Percentiles rank a stretch among this genome's conserved stretches.
Evolutionary conservation across 495 filamentous ascomycete genomes (phyloP).

Genomic region (Aspergillus conjunctus): DNA sequence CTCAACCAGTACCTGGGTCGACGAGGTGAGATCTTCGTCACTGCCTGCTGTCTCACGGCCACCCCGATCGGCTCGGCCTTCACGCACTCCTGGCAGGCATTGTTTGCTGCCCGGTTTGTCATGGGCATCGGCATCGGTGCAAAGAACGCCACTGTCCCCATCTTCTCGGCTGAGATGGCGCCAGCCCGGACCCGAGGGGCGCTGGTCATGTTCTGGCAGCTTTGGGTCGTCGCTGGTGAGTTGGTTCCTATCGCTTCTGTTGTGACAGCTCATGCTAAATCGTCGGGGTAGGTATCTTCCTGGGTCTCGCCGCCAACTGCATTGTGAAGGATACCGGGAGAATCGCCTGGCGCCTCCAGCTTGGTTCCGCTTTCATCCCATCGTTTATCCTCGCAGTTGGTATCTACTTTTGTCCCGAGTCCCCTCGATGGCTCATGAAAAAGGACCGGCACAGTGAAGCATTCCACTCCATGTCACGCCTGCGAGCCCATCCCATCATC

Average conservation of each 20-base stretch:
- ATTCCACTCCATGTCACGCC: slow-evolving; percentile 55
- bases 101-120: slow-evolving; percentile 57
- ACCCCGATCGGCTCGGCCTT: slow-evolving; percentile 55
- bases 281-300: slow-evolving; percentile 56
- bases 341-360: slow-evolving; percentile 66
- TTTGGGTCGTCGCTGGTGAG: slow-evolving; percentile 41
- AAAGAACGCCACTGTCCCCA: slow-evolving; percentile 63
- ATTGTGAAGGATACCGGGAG: slow-evolving; percentile 56
- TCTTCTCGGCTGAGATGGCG: slow-evolving; percentile 64
- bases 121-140: slow-evolving; percentile 65
- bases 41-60: slow-evolving; percentile 52
- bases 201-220: slow-evolving; percentile 69
- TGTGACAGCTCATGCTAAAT: slow-evolving; percentile 22
- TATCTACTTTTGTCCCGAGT: slow-evolving; percentile 67
- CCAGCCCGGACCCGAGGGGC: slow-evolving; percentile 64
- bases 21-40: slow-evolving; percentile 59
- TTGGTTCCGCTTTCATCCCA: slow-evolving; percentile 68
- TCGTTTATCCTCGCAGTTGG: slow-evolving; percentile 61
- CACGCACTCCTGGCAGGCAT: slow-evolving; percentile 54
- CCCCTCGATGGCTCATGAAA: slow-evolving; percentile 68
- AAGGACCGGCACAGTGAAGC: slow-evolving; percentile 53
- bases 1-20: slow-evolving; percentile 58
- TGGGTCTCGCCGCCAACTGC: slow-evolving; percentile 63
- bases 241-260: not conserved
- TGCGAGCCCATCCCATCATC: slow-evolving; percentile 53